Evolutionary conservation across 2,329 filamentous ascomycete species (phyloP).

Genomic region (Helminthosporium solani): DNA sequence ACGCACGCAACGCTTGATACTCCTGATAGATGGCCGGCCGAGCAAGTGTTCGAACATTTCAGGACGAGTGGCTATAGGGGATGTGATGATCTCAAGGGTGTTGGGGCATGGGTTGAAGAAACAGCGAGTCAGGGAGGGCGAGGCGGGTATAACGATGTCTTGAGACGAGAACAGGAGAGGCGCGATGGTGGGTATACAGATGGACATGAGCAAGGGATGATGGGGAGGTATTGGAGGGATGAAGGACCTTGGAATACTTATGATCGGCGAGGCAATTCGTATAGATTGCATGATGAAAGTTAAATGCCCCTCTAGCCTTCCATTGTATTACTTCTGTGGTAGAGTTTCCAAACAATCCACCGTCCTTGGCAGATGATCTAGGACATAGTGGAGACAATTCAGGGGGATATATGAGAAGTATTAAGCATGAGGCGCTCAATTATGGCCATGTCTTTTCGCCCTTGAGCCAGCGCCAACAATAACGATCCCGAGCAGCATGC

Average conservation of each 20-base stretch:
- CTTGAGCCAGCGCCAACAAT: slow-evolving; percentile 8
- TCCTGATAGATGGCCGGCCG: background rate
- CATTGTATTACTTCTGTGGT: no score
- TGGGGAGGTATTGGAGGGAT: background rate
- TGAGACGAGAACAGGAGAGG: background rate
- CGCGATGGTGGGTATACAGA: background rate
- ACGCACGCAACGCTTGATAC: background rate
- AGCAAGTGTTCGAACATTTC: no score
- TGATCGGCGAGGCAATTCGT: background rate
- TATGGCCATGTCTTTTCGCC: slow-evolving; percentile 2
- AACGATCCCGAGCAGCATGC: slow-evolving; percentile 23
- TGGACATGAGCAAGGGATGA: background rate
- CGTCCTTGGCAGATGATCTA: no score
- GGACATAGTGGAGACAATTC: no score
- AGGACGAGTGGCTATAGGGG: no score
- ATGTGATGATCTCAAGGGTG: background rate
- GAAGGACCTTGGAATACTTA: background rate
- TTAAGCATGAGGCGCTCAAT: background rate
- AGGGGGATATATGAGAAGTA: no score
- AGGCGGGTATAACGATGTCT: background rate
- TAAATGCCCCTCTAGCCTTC: no score
- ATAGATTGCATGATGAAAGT: no score
- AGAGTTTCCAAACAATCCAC: no score
- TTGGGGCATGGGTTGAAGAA: background rate
- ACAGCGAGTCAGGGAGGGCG: background rate